Evolutionary conservation across 2,329 filamentous ascomycete genomes (phyloP).

Genomic region (Colletotrichum australisinense): DNA sequence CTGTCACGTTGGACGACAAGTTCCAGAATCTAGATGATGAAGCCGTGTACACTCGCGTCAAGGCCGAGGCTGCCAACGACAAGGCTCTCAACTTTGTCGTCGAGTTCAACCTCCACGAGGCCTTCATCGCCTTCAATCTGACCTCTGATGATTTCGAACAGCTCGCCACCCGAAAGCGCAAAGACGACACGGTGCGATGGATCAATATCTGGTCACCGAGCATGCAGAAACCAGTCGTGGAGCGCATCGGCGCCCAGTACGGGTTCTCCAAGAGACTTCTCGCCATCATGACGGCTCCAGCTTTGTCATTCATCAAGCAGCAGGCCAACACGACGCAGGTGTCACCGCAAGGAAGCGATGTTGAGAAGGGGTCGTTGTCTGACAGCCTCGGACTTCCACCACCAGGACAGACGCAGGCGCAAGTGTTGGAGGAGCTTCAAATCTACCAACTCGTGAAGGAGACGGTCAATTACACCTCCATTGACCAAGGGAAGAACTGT

Average conservation of each 20-base stretch:
- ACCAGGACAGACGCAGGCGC: conserved; percentile 28
- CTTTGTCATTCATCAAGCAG: background rate
- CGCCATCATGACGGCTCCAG: conserved; percentile 68
- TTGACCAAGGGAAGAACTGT: conserved; percentile 76
- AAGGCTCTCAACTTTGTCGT: conserved; percentile 70
- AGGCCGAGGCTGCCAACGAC: conserved; percentile 51
- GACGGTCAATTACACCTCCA: conserved; percentile 81
- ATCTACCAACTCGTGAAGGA: conserved; percentile 69
- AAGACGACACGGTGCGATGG: conserved; percentile 66
- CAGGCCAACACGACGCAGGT: background rate
- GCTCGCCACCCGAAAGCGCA: conserved; percentile 41
- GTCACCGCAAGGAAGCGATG: background rate
- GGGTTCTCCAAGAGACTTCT: conserved; percentile 75
- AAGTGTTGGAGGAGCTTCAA: conserved; percentile 42
- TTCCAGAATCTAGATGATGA: conserved; percentile 67
- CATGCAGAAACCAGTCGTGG: conserved; percentile 65
- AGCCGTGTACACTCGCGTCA: conserved; percentile 56
- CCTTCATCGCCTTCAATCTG: conserved; percentile 68
- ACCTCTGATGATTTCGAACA: conserved; percentile 54
- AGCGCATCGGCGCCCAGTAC: conserved; percentile 69
- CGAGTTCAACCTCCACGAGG: conserved; percentile 69
- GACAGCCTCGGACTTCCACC: conserved; percentile 23
- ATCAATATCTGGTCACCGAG: conserved; percentile 81
- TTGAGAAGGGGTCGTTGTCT: conserved; percentile 5
- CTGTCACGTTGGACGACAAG: conserved; percentile 33